phyloP scores from a whole-genome alignment of 148 eudicot genomes.

The Diospyros lotus region DNA sequence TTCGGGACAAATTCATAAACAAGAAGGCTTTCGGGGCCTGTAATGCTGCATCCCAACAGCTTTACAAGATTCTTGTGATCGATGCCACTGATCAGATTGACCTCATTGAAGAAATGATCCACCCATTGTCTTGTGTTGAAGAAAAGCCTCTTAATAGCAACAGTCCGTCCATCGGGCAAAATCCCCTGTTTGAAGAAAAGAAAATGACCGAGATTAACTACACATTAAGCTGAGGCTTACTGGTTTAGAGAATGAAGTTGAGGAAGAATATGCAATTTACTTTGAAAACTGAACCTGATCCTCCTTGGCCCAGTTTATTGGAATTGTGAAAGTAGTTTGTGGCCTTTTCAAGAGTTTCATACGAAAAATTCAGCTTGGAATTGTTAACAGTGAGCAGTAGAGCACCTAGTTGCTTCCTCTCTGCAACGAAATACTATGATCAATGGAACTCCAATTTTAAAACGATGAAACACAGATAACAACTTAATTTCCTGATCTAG shows the following conservation, averaged over 20 bases:
- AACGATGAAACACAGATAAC: not conserved
- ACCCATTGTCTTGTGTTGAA: slow-evolving; percentile 51
- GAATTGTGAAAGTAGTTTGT: slow-evolving; percentile 38
- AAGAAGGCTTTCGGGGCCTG: slow-evolving; percentile 58
- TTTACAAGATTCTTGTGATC: slow-evolving; percentile 48
- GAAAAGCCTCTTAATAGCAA: slow-evolving; percentile 59
- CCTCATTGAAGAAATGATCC: slow-evolving; percentile 55
- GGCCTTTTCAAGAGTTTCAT: slow-evolving; percentile 42
- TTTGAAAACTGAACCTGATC: slow-evolving; percentile 54
- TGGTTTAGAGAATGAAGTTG: not conserved
- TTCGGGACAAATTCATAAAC: slow-evolving; percentile 56
- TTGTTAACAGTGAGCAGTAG: slow-evolving; percentile 20
- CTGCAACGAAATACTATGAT: slow-evolving; percentile 24
- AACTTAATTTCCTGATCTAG: not conserved
- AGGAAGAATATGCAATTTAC: slow-evolving; percentile 11
- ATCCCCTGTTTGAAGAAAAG: slow-evolving; percentile 28
- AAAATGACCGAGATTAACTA: not conserved
- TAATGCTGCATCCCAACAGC: slow-evolving; percentile 51
- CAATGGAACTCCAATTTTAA: not conserved
- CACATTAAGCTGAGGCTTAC: not conserved
- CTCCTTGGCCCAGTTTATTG: slow-evolving; percentile 58
- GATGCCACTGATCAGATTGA: slow-evolving; percentile 48
- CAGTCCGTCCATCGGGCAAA: slow-evolving; percentile 33
- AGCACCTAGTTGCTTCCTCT: slow-evolving; percentile 37
- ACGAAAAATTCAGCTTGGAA: slow-evolving; percentile 35